Base-by-base conservation (phyloP, 2,329 filamentous ascomycete species). In the Trichoderma aggressivum region DNA sequence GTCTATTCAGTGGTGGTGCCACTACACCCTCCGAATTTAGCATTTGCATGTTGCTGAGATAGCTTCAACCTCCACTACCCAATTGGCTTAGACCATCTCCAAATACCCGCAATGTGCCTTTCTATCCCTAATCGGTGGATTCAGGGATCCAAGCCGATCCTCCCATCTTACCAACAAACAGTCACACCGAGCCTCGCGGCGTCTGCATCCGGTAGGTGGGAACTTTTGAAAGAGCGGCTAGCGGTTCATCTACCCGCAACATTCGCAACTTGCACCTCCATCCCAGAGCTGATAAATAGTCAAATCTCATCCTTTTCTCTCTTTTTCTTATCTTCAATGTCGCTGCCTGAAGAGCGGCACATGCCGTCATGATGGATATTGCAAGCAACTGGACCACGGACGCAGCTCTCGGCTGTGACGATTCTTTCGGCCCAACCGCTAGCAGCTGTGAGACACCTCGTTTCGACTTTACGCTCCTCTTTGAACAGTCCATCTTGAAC, bases 401-500 rank as follows among this genome's bases (percentile, higher is more conserved):
- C 55, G 28, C 55, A 59, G 18, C 16, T 34, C 56, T 78, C 76
- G 71, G 5, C 24, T 63, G 66, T 50, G 71, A 72, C 58, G 36
- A 72, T 39, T 55, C 67, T 28, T 67, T 70, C 43, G 65, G 66
- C 26, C 72, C 67, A 50, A 30, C 39, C n/a, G 67, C 62, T 70
- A 70, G 18, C 32, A 43, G 32, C 55, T 34, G 8, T 53, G 30
- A 28, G 39, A 32, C 61, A 3, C 61, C 43, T 34, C 61, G 39
- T 28, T 64, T 74, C 64, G 74, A 75, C 70, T 72, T 75, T 26
- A 75, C 72, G n/a, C 65, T 75, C n/a, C 61, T 68, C 21, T 75
- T 75, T 43, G 72, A 75, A 39, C 73, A 75, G n/a, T 47, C 70
- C 3, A 28, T 74, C 12, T 34, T 75, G 10, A 71, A 68, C 16